Percentiles rank a stretch among this genome's conserved stretches.
phyloP scores from a whole-genome alignment of 2,329 filamentous ascomycete genomes.

The Aureobasidium sp. region DNA sequence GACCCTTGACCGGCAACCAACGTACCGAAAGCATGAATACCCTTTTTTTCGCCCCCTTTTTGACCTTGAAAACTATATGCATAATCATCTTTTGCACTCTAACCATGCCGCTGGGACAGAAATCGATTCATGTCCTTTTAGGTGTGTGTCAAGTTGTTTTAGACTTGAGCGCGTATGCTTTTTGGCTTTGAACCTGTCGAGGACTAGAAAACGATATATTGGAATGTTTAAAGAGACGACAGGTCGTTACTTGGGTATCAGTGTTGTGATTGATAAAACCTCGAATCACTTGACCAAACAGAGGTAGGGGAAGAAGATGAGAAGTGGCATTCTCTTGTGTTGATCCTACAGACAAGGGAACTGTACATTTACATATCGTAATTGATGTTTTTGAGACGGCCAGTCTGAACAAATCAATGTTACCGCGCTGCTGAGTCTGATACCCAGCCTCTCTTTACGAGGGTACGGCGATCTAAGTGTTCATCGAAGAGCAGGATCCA shows the following conservation, averaged over 20 bases:
- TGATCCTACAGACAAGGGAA: too few species aligned
- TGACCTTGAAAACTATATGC: neutral
- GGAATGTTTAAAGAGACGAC: too few species aligned
- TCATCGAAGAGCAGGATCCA: neutral
- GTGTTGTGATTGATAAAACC: too few species aligned
- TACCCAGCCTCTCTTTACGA: neutral
- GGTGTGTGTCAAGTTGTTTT: neutral
- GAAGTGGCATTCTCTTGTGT: too few species aligned
- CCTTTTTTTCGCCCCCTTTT: neutral
- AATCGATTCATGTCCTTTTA: neutral
- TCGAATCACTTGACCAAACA: too few species aligned
- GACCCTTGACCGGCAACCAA: neutral
- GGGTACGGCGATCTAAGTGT: neutral
- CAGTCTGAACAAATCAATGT: neutral
- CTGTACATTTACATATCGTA: neutral
- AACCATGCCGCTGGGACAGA: neutral
- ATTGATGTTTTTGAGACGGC: neutral
- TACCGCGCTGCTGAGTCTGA: neutral
- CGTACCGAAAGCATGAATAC: neutral
- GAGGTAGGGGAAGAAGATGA: too few species aligned
- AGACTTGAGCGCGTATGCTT: neutral
- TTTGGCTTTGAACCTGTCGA: too few species aligned
- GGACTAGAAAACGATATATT: too few species aligned
- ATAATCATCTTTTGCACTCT: neutral
- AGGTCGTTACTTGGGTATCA: too few species aligned